Evolutionary conservation across 2,329 filamentous ascomycete genomes (phyloP).

Genomic region (Lecanicillium sp.): DNA sequence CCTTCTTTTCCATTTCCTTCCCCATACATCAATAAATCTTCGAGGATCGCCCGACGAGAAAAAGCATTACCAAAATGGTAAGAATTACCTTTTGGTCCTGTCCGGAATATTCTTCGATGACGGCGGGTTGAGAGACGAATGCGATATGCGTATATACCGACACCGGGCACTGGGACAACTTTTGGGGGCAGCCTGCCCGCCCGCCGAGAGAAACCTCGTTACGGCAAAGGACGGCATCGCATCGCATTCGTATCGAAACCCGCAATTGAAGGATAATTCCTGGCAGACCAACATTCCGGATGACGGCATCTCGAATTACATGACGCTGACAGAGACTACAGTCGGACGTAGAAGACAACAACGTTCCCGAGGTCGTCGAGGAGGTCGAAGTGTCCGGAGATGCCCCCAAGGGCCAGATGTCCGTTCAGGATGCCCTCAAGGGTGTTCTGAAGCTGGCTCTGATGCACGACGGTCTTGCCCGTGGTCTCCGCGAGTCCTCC

Average conservation of each 20-base stretch:
- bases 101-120: conserved; percentile 2
- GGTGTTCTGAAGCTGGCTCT: conserved; percentile 97
- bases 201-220: too few species aligned
- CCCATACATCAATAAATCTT: conserved; percentile 43
- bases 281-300: not conserved
- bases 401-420: conserved; percentile 90
- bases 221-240: too few species aligned
- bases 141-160: too few species aligned
- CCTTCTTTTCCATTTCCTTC: conserved; percentile 14
- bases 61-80: conserved; percentile 51
- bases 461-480: conserved; percentile 96
- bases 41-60: conserved; percentile 61
- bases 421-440: conserved; percentile 96
- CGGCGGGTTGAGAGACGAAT: conserved; percentile 4
- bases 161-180: too few species aligned
- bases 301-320: not conserved
- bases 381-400: conserved; percentile 97
- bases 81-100: conserved; percentile 22
- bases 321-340: conserved; percentile 28
- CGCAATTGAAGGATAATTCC: too few species aligned
- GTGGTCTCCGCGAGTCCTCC: conserved; percentile 94
- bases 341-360: conserved; percentile 99
- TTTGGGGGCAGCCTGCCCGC: too few species aligned
- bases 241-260: not conserved
- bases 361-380: conserved; percentile 70